These are phyloP conservation scores for Aspergillus homomorphus DNA, from an alignment of 495 filamentous ascomycete genomes.

Conservation along the genomic window DNA sequence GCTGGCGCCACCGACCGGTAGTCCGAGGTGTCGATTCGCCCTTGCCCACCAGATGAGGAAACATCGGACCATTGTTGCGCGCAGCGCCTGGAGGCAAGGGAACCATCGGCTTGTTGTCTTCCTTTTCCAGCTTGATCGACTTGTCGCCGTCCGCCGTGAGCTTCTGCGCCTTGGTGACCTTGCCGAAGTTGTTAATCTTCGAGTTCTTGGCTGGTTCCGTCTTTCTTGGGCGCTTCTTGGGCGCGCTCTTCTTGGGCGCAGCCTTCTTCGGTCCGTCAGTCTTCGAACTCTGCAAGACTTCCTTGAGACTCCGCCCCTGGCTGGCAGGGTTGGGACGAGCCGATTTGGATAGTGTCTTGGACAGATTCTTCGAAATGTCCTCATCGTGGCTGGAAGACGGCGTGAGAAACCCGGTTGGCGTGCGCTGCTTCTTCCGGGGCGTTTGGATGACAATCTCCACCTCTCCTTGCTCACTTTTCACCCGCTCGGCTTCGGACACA, in stretches of 20 bases:
- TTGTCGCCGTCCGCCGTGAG: conserved; percentile 21
- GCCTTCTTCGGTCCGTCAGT: conserved; percentile 24
- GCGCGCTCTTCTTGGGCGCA: conserved; percentile 19
- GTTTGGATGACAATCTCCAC: conserved; percentile 45
- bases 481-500: conserved; percentile 37
- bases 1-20: conserved; percentile 18
- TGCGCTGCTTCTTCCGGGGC: conserved; percentile 35
- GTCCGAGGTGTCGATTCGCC: conserved; percentile 16
- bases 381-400: conserved; percentile 54
- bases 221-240: conserved; percentile 23
- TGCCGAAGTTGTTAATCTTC: conserved; percentile 39
- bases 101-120: conserved; percentile 35
- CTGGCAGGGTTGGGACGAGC: conserved; percentile 28
- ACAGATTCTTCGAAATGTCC: conserved; percentile 22
- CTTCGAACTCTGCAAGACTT: conserved; percentile 32
- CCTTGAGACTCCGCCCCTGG: conserved; percentile 28
- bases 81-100: conserved; percentile 39
- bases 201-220: conserved; percentile 26
- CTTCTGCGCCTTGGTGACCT: conserved; percentile 37
- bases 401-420: conserved; percentile 56
- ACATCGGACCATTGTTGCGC: conserved; percentile 40
- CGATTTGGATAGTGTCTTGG: conserved; percentile 18
- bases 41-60: conserved; percentile 24
- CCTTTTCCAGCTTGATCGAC: conserved; percentile 26
- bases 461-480: conserved; percentile 27